Evolutionary conservation across 768 basidiomycete genomes (phyloP), one percentile per base, ranked within the genome.

Genomic region (Boletus subparvulus): DNA sequence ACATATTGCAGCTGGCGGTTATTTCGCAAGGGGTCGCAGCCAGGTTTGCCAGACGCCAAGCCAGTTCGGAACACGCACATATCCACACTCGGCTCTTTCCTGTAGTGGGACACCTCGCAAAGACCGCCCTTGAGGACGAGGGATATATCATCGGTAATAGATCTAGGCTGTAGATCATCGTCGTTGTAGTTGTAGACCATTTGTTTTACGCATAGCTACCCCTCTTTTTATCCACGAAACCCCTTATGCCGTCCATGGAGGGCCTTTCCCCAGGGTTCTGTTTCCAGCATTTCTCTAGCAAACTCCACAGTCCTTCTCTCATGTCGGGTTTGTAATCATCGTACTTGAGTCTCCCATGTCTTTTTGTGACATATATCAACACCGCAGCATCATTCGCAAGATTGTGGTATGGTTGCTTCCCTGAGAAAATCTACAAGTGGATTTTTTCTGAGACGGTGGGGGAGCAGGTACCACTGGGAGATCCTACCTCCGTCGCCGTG

Each of bases 21-120:
- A 95, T 97, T 61, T 76, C 84, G 2, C 94, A 97, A 73, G 94
- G 94, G 4, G 94, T 97, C 60, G 90, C 94, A 2, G 94, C 94
- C 32, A 83, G 94, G 43, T 84, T 83, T 50, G 92, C 92, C 1
- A 80, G 87, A 26, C 83, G 91, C 19, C 94, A 97, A 71, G 93
- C 94, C 4, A 94, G 90, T 68, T 95, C 93, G 0, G 92, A 93
- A 69, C 75, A 77, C 42, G 94, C 94, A 8, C 75, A 72, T 43
- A 59, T 78, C 46, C 76, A 80, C 40, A 56, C 50, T 12, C 51
- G 55, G 2, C 65, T 77, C 10, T 91, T 90, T 71, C 85, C 82
- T 14, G 58, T 83, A 24, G 73, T 90, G 46, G 92, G 91, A 32
- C 71, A 73, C 21, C 65, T 92, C 37, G 90, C 92, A 9, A 82